A percentile compares a stretch with the other conserved stretches of the same genome.
Evolutionary conservation across 2,329 filamentous ascomycete species (phyloP).

Genomic region (Achaetomium macrosporum): DNA sequence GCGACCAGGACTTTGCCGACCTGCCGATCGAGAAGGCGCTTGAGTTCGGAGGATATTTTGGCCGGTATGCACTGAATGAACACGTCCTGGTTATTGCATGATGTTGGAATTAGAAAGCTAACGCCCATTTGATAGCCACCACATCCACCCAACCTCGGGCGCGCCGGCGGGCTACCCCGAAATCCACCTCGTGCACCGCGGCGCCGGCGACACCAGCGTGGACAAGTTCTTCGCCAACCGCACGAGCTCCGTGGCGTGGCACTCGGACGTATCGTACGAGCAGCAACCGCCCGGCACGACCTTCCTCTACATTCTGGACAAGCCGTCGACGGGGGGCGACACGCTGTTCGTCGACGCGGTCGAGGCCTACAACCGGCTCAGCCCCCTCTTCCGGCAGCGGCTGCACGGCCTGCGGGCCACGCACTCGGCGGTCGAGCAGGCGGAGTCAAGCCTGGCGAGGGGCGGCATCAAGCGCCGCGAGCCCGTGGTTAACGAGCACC

Average conservation of each 20-base stretch:
- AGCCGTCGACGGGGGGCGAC: slow-evolving; percentile 72
- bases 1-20: slow-evolving; percentile 60
- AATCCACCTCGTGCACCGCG: slow-evolving; percentile 68
- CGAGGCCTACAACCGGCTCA: slow-evolving; percentile 75
- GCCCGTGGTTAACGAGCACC: slow-evolving; percentile 68
- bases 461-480: slow-evolving; percentile 70
- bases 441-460: slow-evolving; percentile 58
- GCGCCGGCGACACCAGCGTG: slow-evolving; percentile 55
- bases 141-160: slow-evolving; percentile 68
- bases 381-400: slow-evolving; percentile 70
- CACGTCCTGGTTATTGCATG: neutral
- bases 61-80: slow-evolving; percentile 19
- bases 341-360: slow-evolving; percentile 76
- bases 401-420: slow-evolving; percentile 75
- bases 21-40: slow-evolving; percentile 59
- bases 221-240: slow-evolving; percentile 57
- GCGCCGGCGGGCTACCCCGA: slow-evolving; percentile 63
- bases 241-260: slow-evolving; percentile 81
- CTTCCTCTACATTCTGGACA: slow-evolving; percentile 83
- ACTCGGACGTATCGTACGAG: slow-evolving; percentile 85
- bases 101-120: neutral
- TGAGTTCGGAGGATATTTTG: slow-evolving; percentile 56
- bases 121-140: slow-evolving; percentile 40
- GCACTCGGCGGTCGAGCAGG: slow-evolving; percentile 79
- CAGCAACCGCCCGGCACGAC: slow-evolving; percentile 84